phyloP scores from a whole-genome alignment of 2,329 filamentous ascomycete genomes.

The Nectriaceae sp. region DNA sequence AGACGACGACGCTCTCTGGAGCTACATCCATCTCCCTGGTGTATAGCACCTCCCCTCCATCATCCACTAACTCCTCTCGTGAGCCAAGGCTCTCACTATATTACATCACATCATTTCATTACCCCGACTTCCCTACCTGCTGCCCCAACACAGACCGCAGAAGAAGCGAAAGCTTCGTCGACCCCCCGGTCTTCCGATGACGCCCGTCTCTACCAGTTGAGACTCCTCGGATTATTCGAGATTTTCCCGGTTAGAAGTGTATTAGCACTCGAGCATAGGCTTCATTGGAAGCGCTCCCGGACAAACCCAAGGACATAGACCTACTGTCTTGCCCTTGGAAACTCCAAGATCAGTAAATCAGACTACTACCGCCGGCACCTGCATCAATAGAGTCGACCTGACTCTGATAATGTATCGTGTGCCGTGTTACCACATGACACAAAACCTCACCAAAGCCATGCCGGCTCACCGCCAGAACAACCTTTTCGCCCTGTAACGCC shows the following conservation, averaged over 20 bases:
- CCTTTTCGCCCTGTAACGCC: too few relatives aligned
- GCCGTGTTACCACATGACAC: too few relatives aligned
- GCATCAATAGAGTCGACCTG: too few relatives aligned
- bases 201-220: conserved; percentile 2
- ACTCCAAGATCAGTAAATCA: too few relatives aligned
- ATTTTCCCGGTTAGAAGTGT: neutral
- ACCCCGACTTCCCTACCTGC: neutral
- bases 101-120: neutral
- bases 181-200: neutral
- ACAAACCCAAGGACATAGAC: conserved; percentile 1
- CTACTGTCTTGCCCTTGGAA: too few relatives aligned
- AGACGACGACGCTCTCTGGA: conserved; percentile 35
- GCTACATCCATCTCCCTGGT: conserved; percentile 38
- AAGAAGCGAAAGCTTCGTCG: neutral
- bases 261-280: conserved; percentile 10
- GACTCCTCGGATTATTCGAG: neutral
- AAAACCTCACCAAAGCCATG: too few relatives aligned
- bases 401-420: neutral
- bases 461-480: too few relatives aligned
- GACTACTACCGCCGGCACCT: too few relatives aligned
- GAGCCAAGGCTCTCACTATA: neutral
- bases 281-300: conserved; percentile 14
- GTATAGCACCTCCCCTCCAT: conserved; percentile 24
- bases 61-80: conserved; percentile 1
- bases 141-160: neutral